Evolutionary conservation across 2,329 filamentous ascomycete species (phyloP).

Genomic region (Teratosphaeria zuluensis): DNA sequence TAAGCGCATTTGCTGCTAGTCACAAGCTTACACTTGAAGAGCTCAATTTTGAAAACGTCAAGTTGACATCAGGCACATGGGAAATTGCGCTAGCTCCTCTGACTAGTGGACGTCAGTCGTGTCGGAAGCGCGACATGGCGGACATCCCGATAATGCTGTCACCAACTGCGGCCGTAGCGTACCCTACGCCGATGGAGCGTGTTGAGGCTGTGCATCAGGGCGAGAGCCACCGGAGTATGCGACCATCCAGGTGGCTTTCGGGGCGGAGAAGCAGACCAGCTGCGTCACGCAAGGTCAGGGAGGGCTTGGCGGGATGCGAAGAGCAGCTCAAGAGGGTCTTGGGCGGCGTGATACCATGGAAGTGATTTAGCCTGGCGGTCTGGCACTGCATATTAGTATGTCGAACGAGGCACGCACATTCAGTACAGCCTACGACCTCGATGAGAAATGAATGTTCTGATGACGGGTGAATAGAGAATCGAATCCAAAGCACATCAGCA

Average conservation of each 20-base stretch:
- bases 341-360: slow-evolving; percentile 18
- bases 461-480: too few relatives aligned
- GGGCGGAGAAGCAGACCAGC: slow-evolving; percentile 7
- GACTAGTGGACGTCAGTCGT: slow-evolving; percentile 23
- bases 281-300: slow-evolving; percentile 10
- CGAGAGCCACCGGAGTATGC: slow-evolving; percentile 9
- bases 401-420: background rate
- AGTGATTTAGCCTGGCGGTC: slow-evolving; percentile 5
- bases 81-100: slow-evolving; percentile 72
- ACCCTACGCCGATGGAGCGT: slow-evolving; percentile 11
- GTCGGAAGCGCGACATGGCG: slow-evolving; percentile 8
- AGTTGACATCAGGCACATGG: slow-evolving; percentile 64
- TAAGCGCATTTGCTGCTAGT: slow-evolving; percentile 56
- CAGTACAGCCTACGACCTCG: background rate
- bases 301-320: slow-evolving; percentile 18
- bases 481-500: too few relatives aligned
- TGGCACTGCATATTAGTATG: background rate
- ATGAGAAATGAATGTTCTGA: too few relatives aligned
- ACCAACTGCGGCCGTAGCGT: slow-evolving; percentile 9
- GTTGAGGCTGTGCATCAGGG: slow-evolving; percentile 8
- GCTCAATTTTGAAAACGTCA: slow-evolving; percentile 71
- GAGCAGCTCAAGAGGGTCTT: slow-evolving; percentile 17
- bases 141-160: slow-evolving; percentile 27
- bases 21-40: slow-evolving; percentile 63
- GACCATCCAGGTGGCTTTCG: slow-evolving; percentile 15